phyloP scores from a whole-genome alignment of 768 basidiomycete species.

The Postia placenta region DNA sequence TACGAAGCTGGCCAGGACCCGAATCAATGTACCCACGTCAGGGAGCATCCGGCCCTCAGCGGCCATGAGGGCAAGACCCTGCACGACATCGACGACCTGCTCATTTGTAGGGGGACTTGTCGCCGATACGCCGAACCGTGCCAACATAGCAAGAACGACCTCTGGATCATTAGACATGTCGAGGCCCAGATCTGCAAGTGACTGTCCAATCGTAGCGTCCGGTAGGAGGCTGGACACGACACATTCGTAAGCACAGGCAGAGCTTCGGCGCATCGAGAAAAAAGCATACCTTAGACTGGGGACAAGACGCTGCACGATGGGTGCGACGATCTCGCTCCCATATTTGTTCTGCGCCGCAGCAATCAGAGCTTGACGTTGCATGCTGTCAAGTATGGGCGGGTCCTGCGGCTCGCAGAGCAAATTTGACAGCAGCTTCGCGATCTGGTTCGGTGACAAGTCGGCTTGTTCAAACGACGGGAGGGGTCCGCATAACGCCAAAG shows the following conservation, averaged over 20 bases:
- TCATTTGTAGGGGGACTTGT: slow-evolving; percentile 63
- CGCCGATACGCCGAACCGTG: slow-evolving; percentile 72
- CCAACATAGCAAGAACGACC: slow-evolving; percentile 59
- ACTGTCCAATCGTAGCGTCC: slow-evolving; percentile 67
- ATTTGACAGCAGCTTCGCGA: slow-evolving; percentile 76
- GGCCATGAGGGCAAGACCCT: slow-evolving; percentile 59
- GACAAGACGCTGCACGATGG: slow-evolving; percentile 70
- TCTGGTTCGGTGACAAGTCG: slow-evolving; percentile 67
- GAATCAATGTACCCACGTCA: slow-evolving; percentile 69
- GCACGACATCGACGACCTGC: slow-evolving; percentile 67
- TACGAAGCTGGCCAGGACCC: slow-evolving; percentile 70
- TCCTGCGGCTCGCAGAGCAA: slow-evolving; percentile 69
- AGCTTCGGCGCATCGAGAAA: no score
- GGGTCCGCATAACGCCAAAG: slow-evolving; percentile 68
- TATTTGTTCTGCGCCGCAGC: slow-evolving; percentile 73
- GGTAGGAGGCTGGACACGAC: slow-evolving; percentile 54
- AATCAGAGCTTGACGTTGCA: slow-evolving; percentile 72
- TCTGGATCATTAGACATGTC: slow-evolving; percentile 76
- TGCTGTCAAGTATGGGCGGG: slow-evolving; percentile 60
- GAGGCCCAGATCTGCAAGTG: slow-evolving; percentile 69
- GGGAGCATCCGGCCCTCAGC: slow-evolving; percentile 68
- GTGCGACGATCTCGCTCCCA: slow-evolving; percentile 67
- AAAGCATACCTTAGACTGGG: slow-evolving; percentile 62
- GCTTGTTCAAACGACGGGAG: slow-evolving; percentile 79
- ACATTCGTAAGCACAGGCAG: slow-evolving; percentile 9